A percentile compares a stretch with the other conserved stretches of the same genome.
Conservation (phyloP, 1,139 yeast genomes). For the Sugiyamaella paludigena region DNA sequence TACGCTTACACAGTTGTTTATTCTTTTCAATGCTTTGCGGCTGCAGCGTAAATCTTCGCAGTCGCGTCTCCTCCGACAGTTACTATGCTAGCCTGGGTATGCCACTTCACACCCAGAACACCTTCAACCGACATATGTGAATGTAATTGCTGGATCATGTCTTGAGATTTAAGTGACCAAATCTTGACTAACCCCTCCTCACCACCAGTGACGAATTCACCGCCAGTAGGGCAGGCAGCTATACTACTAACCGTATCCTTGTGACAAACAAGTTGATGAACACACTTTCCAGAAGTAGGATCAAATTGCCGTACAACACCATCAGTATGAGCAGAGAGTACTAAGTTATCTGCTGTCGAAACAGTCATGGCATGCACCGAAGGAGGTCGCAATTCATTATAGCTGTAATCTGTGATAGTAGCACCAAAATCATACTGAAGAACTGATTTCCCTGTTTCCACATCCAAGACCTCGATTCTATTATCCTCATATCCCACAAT, state of each 20-base stretch:
- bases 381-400: conserved; percentile 4
- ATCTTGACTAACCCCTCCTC: conserved; percentile 32
- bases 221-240: conserved; percentile 20
- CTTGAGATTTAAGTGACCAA: conserved; percentile 26
- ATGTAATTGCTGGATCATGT: conserved; percentile 10
- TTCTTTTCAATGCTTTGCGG: neutral
- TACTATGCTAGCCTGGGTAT: conserved; percentile 14
- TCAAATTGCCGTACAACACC: conserved; percentile 23
- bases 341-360: conserved; percentile 4
- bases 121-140: conserved; percentile 14
- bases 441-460: conserved; percentile 27
- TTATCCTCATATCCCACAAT: conserved; percentile 32
- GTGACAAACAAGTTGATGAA: conserved; percentile 28
- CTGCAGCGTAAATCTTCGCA: conserved; percentile 9
- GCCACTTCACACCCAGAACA: conserved; percentile 18
- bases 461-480: conserved; percentile 29
- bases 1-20: neutral
- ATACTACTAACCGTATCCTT: conserved; percentile 28
- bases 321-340: conserved; percentile 19
- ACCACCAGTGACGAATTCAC: conserved; percentile 30
- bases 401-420: conserved; percentile 6
- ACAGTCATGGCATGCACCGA: conserved; percentile 7
- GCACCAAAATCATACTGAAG: conserved; percentile 18
- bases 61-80: conserved; percentile 19
- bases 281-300: conserved; percentile 16